These are phyloP conservation scores for Stagonosporopsis tanaceti DNA, from an alignment of 2,329 filamentous ascomycete species.

Conservation along the genomic window DNA sequence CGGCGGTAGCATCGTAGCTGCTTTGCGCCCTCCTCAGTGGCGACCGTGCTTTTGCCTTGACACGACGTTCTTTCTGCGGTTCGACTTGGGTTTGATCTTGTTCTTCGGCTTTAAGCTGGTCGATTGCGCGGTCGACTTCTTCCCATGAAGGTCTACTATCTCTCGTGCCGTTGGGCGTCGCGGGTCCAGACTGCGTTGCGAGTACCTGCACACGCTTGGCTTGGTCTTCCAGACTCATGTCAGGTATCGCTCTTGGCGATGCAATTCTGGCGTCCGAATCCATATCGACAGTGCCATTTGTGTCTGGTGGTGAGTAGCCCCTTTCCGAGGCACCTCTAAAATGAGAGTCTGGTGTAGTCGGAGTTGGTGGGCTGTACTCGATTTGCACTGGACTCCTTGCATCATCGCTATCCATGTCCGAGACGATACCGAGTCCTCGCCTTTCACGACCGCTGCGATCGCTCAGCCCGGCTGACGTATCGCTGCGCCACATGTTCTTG, in stretches of 20 bases:
- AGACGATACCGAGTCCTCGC: conserved; percentile 31
- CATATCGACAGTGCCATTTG: conserved; percentile 24
- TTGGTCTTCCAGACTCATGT: conserved; percentile 33
- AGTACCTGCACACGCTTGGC: conserved; percentile 40
- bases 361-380: conserved; percentile 47
- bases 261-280: conserved; percentile 16
- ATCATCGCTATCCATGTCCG: conserved; percentile 46
- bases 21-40: conserved; percentile 44
- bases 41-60: conserved; percentile 35
- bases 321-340: conserved; percentile 8
- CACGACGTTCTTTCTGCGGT: conserved; percentile 13
- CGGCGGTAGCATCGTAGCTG: conserved; percentile 32
- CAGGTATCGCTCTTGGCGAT: conserved; percentile 16
- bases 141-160: conserved; percentile 50
- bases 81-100: conserved; percentile 21
- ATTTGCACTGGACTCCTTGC: conserved; percentile 42
- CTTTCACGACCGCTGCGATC: conserved; percentile 39
- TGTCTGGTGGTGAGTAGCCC: conserved; percentile 20
- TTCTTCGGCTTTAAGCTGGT: conserved; percentile 41
- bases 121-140: conserved; percentile 47
- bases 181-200: conserved; percentile 54
- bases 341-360: conserved; percentile 28
- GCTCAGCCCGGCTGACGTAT: conserved; percentile 41
- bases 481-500: conserved; percentile 46
- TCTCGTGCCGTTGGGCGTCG: conserved; percentile 53